Conservation (phyloP, 2,329 filamentous ascomycete species). For the Aspergillus sclerotialis region DNA sequence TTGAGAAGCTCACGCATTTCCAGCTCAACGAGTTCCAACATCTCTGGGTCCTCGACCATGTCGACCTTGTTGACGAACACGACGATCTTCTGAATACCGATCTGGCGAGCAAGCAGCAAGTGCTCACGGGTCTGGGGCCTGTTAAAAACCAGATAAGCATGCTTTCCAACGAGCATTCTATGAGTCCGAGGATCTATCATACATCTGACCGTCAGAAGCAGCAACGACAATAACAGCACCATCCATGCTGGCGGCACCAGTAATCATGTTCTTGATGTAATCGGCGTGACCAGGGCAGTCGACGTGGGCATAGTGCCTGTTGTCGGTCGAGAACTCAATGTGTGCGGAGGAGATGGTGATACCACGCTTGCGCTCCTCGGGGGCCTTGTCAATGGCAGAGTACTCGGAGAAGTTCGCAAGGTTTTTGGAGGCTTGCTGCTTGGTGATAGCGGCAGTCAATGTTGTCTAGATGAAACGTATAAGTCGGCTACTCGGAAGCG, state of each 20-base stretch:
- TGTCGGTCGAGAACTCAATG: constrained; percentile 94
- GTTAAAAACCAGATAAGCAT: constrained; percentile 14
- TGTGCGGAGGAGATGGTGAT: constrained; percentile 98
- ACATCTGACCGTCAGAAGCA: constrained; percentile 97
- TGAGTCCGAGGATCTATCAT: constrained; percentile 16
- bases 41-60: constrained; percentile 93
- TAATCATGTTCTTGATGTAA: constrained; percentile 99
- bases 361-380: constrained; percentile 98
- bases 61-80: constrained; percentile 99
- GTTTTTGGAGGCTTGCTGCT: constrained; percentile 92
- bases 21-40: constrained; percentile 99
- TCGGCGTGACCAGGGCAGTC: constrained; percentile 99
- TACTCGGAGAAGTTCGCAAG: constrained; percentile 94
- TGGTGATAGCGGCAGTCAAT: constrained; percentile 96
- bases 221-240: constrained; percentile 98
- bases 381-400: constrained; percentile 96
- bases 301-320: constrained; percentile 97
- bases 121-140: constrained; percentile 96
- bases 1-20: constrained; percentile 97
- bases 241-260: constrained; percentile 98
- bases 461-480: constrained; percentile 62
- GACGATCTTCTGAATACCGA: constrained; percentile 95
- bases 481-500: constrained; percentile 6
- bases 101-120: constrained; percentile 92
- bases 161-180: too few species aligned